Base-by-base conservation (phyloP, 345 rosid genomes). In the Eucalyptus urophylla region DNA sequence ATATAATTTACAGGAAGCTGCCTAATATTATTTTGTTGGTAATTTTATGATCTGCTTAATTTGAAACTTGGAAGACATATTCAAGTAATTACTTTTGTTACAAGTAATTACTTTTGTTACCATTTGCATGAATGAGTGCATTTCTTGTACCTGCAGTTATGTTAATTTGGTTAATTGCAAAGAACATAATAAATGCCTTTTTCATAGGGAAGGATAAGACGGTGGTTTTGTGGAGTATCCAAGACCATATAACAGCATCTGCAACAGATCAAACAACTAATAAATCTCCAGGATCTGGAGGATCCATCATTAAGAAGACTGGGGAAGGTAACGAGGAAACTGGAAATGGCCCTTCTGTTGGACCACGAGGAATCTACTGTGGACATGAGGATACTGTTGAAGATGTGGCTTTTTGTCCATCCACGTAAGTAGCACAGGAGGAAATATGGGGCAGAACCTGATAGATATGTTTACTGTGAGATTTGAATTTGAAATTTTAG, bases 321-420 rank as follows among this genome's bases (percentile, higher is more conserved):
- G 95, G 95, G 87, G 97, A 96, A 86, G 96, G 97, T 86, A 93
- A 90, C 89, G 98, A 95, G 86, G 96, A 94, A 91, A 90, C 92
- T 87, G 92, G 94, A 86, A 96, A 93, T 85, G 92, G 97, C 87
- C 97, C 99, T 89, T 76, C 95, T 89, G 94, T 96, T 86, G 98
- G 98, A 90, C 99, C 99, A n/a, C 96, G 99, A 87, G 99, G 99
- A 90, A 89, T 97, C 54, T 98, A 95, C 92, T 89, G 86, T 88
- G 99, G 99, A 88, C 99, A 98, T 89, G 98, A 94, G 56, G 99
- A 98, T 91, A 98, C 99, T 4, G 99, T 98, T 89, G 99, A 98
- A 94, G 99, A 98, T 90, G 99, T 98, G 67, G 88, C 99, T 29
- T 98, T 98, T 93, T 95, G 97, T 92, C 99, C 99, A 8, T 95